phyloP scores from a whole-genome alignment of 495 filamentous ascomycete genomes.

The Xylaria scruposa region DNA sequence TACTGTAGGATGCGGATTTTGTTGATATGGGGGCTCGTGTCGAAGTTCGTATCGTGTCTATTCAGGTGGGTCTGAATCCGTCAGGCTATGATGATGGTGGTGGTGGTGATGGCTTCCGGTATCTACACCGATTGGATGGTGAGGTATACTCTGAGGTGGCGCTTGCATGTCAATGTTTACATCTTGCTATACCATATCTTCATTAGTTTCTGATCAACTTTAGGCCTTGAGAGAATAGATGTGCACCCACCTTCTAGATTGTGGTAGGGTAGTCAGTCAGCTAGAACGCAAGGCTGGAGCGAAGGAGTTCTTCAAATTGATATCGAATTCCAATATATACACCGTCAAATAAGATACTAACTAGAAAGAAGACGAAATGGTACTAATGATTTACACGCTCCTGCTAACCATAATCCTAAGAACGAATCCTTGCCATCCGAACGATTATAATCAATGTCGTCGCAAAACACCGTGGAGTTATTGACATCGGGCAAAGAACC shows the following conservation, averaged over 20 bases:
- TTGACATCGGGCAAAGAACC: neutral
- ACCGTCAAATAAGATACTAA: neutral
- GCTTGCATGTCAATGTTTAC: neutral
- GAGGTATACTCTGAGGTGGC: neutral
- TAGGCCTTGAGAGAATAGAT: neutral
- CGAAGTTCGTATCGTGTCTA: neutral
- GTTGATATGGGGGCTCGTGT: neutral
- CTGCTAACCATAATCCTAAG: neutral
- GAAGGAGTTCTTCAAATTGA: constrained; percentile 32
- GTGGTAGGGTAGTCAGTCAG: constrained; percentile 28
- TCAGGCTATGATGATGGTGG: neutral
- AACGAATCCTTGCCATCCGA: neutral
- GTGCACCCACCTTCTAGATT: constrained; percentile 24
- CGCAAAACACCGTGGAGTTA: neutral
- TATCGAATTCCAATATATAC: neutral
- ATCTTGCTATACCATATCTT: neutral
- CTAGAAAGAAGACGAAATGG: no score
- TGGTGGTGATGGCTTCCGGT: neutral
- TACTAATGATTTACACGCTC: neutral
- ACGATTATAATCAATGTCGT: neutral
- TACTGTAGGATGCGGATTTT: neutral
- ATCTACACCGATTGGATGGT: neutral
- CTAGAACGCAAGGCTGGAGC: constrained; percentile 30
- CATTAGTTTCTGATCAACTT: neutral
- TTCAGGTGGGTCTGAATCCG: neutral